phyloP scores from a whole-genome alignment of 768 basidiomycete genomes.

The Termitomyces sp. region DNA sequence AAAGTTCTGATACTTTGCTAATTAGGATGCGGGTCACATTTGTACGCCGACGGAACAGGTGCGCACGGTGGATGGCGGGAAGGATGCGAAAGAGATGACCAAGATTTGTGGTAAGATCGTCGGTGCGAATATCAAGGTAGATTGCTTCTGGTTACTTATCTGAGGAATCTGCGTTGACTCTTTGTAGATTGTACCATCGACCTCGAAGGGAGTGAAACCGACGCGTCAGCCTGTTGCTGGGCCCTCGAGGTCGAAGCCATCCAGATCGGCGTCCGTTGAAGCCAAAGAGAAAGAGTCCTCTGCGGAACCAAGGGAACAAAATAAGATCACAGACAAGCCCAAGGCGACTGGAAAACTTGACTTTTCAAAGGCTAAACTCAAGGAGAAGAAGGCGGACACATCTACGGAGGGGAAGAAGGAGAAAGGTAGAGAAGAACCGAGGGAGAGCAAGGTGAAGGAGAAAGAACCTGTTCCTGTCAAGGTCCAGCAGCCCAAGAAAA shows the following conservation, averaged over 20 bases:
- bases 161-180: neutral
- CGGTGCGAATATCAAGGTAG: slow-evolving; percentile 40
- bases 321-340: slow-evolving; percentile 7
- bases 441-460: slow-evolving; percentile 11
- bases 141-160: neutral
- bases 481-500: slow-evolving; percentile 11
- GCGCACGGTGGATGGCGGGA: slow-evolving; percentile 31
- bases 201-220: slow-evolving; percentile 12
- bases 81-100: slow-evolving; percentile 35
- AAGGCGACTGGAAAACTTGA: slow-evolving; percentile 16
- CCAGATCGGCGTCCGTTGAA: slow-evolving; percentile 18
- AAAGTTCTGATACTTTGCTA: neutral
- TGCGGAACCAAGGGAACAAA: slow-evolving; percentile 9
- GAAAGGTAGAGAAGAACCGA: neutral
- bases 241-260: slow-evolving; percentile 30
- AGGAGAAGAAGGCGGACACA: slow-evolving; percentile 4
- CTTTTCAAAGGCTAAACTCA: slow-evolving; percentile 18
- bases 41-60: slow-evolving; percentile 34
- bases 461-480: slow-evolving; percentile 11
- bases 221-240: slow-evolving; percentile 35
- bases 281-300: slow-evolving; percentile 7
- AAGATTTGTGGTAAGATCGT: slow-evolving; percentile 43
- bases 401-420: slow-evolving; percentile 1
- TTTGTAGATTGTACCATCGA: slow-evolving; percentile 5
- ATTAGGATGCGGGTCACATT: slow-evolving; percentile 40